Base-by-base conservation (phyloP, 192 early-diverging fungal species). In the Gaertneriomyces sp. region DNA sequence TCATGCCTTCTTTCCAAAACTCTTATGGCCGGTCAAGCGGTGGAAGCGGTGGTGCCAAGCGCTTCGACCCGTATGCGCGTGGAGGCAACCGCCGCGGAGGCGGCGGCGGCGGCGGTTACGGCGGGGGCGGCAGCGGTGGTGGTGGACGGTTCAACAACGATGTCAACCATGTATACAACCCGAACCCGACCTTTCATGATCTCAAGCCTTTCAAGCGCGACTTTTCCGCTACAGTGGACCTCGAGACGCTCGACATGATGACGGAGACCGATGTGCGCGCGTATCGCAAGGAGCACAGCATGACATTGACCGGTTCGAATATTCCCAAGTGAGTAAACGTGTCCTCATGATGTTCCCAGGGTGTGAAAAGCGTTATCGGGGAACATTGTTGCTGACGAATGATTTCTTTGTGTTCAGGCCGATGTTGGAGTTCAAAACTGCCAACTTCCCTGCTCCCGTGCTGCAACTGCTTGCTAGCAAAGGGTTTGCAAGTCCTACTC, bases 401-500 rank as follows among this genome's bases (percentile, higher is more conserved):
- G 11, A 14, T 42, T 60, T 58, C 52, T 56, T 62, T 4, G 41
- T 71, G 6, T 79, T 70, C 52, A 51, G 78, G 60, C 89, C 90
- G 12, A 85, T 86, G 43, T 76, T 91, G 46, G 83, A 85, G 61
- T 93, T 96, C 53, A 70, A 70, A 43, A 85, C 92, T 59, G 81
- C 89, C 41, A 81, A 85, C 19, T 90, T 90, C 58, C 82, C 84
- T 55, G 64, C 74, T 33, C 74, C 83, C 45, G 79, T 96, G 58
- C 77, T 91, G 63, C 75, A 41, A 9, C 20, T 50, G 16, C 64
- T 81, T 68, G 76, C 79, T 70, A 79, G 76, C 40, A 62, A 51
- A n/a, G 76, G 76, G 0, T 98, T 96, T 63, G 65, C 86, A 40
- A 81, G 81, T 46, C 95, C 95, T 10, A 96, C 93, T 2, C 93